Base-by-base conservation (phyloP, 352 stramenopile species). In the Pythium dissimile region DNA sequence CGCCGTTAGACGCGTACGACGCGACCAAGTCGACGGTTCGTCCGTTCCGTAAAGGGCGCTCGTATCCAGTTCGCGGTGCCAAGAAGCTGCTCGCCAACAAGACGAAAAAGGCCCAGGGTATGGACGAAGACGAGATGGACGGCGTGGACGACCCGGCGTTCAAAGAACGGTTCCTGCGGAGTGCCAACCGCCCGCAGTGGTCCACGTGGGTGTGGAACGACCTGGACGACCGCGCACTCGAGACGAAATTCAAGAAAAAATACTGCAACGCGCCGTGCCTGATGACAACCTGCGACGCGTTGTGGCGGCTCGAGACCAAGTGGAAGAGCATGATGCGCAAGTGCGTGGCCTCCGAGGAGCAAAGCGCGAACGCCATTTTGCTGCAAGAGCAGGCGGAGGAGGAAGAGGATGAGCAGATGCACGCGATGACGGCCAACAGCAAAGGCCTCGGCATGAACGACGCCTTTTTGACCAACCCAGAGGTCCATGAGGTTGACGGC, bases 31-130 rank as follows among this genome's bases (percentile, higher is more conserved):
- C 79, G 11, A 80, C 77, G 8, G 72, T 80, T 8, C 67, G 73
- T 3, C 77, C 82, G n/a, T 92, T 92, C 64, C 70, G 71, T 37
- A 92, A 94, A 57, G 85, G 83, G 0, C 59, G 78, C 38, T 88
- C 80, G 31, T 93, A 87, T 41, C 77, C 80, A 11, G 66, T 62
- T 18, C 67, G 70, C 0, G 46, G 55, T 23, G 39, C 51, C 16
- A 75, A 77, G 47, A 84, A 79, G 48, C 47, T 64, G 28, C 35
- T 75, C 62, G 52, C 79, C 64, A 65, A 65, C 39, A 83, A 83
- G 54, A 54, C 54, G 15, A 54, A 72, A 10, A 63, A 62, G 16
- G 51, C 43, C 11, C 64, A 71, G 5, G 69, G 60, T 0, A 26
- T 73, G 6, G 69, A 65, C 27, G 67, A 84, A 1, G 69, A 77